Conservation (phyloP, 2,329 filamentous ascomycete genomes). For the Bretziella fagacearum region DNA sequence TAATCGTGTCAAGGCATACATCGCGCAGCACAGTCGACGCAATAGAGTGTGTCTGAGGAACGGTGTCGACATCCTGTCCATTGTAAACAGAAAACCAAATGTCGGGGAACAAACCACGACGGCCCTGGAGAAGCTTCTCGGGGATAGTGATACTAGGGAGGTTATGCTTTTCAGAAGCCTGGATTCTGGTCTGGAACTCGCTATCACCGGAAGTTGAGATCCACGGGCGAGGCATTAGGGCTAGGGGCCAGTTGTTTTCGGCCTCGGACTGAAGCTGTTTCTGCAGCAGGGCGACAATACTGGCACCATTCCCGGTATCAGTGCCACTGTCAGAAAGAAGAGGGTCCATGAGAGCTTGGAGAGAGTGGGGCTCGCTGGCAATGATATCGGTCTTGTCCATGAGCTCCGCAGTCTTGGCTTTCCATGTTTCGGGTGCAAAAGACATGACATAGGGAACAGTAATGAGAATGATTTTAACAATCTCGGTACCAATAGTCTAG, state of each 20-base stretch:
- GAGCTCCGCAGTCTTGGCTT: conserved; percentile 57
- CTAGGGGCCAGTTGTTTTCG: conserved; percentile 54
- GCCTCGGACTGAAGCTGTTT: conserved; percentile 70
- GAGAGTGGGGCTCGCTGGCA: conserved; percentile 67
- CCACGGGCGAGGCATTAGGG: conserved; percentile 51
- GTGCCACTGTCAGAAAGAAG: conserved; percentile 45
- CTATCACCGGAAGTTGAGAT: conserved; percentile 44
- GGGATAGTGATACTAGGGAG: conserved; percentile 66
- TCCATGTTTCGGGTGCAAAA: conserved; percentile 50
- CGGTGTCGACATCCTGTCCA: conserved; percentile 73
- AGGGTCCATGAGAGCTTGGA: conserved; percentile 75
- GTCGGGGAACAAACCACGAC: conserved; percentile 71
- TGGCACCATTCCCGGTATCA: conserved; percentile 45
- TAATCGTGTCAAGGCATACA: conserved; percentile 78
- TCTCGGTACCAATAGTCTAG: conserved; percentile 57
- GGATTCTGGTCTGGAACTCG: conserved; percentile 42
- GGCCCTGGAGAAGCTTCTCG: conserved; percentile 54
- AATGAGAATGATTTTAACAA: conserved; percentile 91
- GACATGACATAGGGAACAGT: conserved; percentile 84
- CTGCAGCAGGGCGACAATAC: conserved; percentile 66
- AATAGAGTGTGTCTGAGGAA: conserved; percentile 59
- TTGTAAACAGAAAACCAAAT: conserved; percentile 86
- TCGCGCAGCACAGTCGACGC: conserved; percentile 74
- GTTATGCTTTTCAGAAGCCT: conserved; percentile 49
- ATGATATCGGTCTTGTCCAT: conserved; percentile 94